Base-by-base conservation (phyloP, 805 yeast species). In the Cephaloascus albidus region DNA sequence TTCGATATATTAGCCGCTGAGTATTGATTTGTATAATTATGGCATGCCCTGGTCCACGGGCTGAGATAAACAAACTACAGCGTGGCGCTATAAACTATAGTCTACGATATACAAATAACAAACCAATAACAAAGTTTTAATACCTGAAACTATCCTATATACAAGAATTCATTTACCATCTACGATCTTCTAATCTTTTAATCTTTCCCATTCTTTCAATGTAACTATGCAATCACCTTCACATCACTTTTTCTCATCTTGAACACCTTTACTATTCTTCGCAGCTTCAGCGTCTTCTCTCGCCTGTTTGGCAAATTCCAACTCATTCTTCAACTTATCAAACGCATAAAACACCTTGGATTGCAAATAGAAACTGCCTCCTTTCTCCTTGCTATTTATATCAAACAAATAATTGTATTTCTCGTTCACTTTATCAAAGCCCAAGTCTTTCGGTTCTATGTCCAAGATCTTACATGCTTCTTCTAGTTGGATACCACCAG, bases 321-420 rank as follows among this genome's bases (percentile, higher is more conserved):
- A 51, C 58, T 93, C 97, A 53, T 78, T 76, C 57, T 82, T 80
- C 48, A 93, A 67, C 45, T 96, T 72, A 58, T 93, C 97, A 76
- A 88, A 85, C 18, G 98, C 97, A 60, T 96, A 76, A 60, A 77
- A 88, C 18, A 93, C 90, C 64, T 93, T 93, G 39, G 93, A 81
- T 57, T 93, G 98, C 38, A 93, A 57, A 54, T 90, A 93, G 56
- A 93, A 90, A 33, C 95, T 84, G 34, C 95, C 96, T n/a, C 96
- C 95, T 60, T 88, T 87, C 44, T 89, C 97, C 59, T 86, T 87
- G 20, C 93, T 76, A 65, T 93, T 93, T 40, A 87, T 85, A 36
- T 85, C 85, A 50, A 89, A 93, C 48, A 93, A 63, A 50, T 86
- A 86, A 43, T 81, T 76, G 64, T 82, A 93, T 56, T 84, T 83